A percentile compares a stretch with the other conserved stretches of the same genome.
Conservation (phyloP, 2,329 filamentous ascomycete species). For the Ophiosphaerella herpotricha region DNA sequence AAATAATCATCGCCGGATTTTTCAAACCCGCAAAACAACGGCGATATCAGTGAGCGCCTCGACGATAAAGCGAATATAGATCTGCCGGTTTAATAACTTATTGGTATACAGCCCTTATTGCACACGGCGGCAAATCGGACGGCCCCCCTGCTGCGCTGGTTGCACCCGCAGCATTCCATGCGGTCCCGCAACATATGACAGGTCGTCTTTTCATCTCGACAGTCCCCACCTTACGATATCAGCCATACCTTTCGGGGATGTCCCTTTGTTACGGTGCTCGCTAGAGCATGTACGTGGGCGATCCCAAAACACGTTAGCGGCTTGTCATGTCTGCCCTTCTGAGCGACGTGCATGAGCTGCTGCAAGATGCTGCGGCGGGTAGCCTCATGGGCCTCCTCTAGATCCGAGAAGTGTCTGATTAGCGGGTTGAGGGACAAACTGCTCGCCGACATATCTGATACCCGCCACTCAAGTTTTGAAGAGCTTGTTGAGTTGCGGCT, state of each 20-base stretch:
- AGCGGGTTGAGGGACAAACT: neutral
- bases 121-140: too few relatives aligned
- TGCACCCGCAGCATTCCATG: neutral
- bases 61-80: too few relatives aligned
- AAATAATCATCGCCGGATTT: too few relatives aligned
- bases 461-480: neutral
- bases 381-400: constrained; percentile 3
- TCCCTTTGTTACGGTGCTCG: too few relatives aligned
- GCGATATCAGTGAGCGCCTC: too few relatives aligned
- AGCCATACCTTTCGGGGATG: neutral
- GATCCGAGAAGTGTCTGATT: neutral
- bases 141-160: neutral
- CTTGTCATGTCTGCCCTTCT: constrained; percentile 1
- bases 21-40: too few relatives aligned
- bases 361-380: constrained; percentile 3
- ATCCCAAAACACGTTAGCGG: constrained; percentile 3
- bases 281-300: neutral
- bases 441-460: constrained; percentile 4
- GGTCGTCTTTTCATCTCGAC: neutral
- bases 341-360: constrained; percentile 8
- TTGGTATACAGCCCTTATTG: too few relatives aligned
- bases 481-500: neutral
- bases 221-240: neutral
- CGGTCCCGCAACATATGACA: neutral
- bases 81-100: too few relatives aligned